These are phyloP conservation scores for Phytophthora podocarpi DNA, from an alignment of 352 stramenopile species.

Conservation along the genomic window DNA sequence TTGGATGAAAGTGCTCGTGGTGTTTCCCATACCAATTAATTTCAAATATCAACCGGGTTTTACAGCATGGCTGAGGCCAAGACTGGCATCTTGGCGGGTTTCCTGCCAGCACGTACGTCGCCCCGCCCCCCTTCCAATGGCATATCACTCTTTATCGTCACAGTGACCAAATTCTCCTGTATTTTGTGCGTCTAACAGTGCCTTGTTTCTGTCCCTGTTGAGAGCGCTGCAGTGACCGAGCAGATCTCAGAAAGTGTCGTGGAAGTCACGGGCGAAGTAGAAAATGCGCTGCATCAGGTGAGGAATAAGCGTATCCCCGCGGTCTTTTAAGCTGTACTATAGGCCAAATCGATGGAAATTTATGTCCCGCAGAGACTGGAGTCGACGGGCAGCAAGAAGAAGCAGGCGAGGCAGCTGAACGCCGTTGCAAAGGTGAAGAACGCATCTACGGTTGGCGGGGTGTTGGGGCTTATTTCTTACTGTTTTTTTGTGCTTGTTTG, in stretches of 20 bases:
- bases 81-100: constrained; percentile 50
- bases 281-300: constrained; percentile 75
- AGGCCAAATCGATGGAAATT: background rate
- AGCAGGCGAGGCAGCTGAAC: constrained; percentile 66
- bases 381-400: constrained; percentile 62
- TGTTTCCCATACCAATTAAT: constrained; percentile 17
- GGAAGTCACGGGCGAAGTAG: constrained; percentile 63
- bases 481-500: background rate
- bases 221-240: constrained; percentile 39
- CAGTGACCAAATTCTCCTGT: background rate
- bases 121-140: too few species aligned
- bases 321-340: background rate
- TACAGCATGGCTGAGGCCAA: constrained; percentile 24
- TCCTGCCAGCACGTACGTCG: constrained; percentile 63
- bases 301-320: background rate
- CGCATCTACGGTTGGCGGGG: background rate
- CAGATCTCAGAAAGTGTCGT: constrained; percentile 54
- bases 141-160: background rate
- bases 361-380: constrained; percentile 37
- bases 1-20: constrained; percentile 14
- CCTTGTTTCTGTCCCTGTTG: background rate
- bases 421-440: constrained; percentile 58
- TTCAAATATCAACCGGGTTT: constrained; percentile 5
- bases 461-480: background rate
- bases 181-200: background rate